A percentile compares a stretch with the other conserved stretches of the same genome.
Conservation (phyloP, 805 yeast species). For the Schwanniomyces polymorphus region DNA sequence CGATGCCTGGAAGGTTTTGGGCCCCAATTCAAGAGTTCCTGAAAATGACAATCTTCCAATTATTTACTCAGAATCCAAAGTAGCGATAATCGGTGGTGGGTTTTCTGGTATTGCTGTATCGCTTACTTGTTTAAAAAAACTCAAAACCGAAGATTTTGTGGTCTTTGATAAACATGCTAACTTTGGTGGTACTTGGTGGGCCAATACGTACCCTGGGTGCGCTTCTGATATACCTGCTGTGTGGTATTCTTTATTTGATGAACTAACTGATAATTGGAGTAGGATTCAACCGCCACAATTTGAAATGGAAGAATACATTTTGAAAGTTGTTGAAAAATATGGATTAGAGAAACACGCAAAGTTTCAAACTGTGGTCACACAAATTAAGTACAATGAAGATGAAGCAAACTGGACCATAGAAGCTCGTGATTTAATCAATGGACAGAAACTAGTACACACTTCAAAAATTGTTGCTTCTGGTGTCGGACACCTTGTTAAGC, state of each 20-base stretch:
- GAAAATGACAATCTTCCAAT: conserved; percentile 17
- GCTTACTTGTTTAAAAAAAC: conserved; percentile 21
- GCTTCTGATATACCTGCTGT: conserved; percentile 44
- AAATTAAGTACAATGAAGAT: conserved; percentile 21
- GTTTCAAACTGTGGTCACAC: conserved; percentile 20
- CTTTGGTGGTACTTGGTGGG: conserved; percentile 47
- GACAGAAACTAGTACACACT: conserved; percentile 30
- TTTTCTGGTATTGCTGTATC: conserved; percentile 37
- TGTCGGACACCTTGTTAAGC: conserved; percentile 38
- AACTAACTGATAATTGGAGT: conserved; percentile 36
- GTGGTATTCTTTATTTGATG: conserved; percentile 40
- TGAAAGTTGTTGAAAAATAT: conserved; percentile 29
- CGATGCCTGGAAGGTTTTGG: no score
- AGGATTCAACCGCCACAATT: conserved; percentile 39
- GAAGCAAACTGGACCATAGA: conserved; percentile 26
- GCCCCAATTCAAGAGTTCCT: no score
- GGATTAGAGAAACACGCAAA: conserved; percentile 19
- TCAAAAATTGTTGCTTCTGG: conserved; percentile 24
- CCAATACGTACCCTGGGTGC: conserved; percentile 45
- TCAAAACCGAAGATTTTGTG: conserved; percentile 27
- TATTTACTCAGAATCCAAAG: conserved; percentile 21
- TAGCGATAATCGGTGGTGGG: conserved; percentile 41
- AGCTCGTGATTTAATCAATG: conserved; percentile 24
- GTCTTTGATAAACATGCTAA: conserved; percentile 39
- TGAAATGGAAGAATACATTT: conserved; percentile 42